Evolutionary conservation across 148 eudicot species (phyloP).

Genomic region (Chenopodium suecicum): DNA sequence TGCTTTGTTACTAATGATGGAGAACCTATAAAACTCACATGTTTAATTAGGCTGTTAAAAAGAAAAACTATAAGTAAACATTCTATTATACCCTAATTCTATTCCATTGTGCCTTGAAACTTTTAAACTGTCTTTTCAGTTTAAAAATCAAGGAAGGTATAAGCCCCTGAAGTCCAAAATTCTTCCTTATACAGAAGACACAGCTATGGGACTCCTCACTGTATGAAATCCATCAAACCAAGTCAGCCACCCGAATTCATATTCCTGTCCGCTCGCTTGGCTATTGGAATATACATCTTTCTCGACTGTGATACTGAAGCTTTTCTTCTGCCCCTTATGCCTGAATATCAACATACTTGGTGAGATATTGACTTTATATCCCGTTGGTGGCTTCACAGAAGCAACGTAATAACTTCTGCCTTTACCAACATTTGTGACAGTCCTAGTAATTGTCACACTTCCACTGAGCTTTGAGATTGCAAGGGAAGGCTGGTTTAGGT

Average conservation of each 20-base stretch:
- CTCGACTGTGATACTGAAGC: conserved; percentile 53
- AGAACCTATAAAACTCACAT: background rate
- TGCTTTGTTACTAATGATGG: background rate
- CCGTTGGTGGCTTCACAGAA: conserved; percentile 50
- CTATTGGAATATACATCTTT: background rate
- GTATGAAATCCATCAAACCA: conserved; percentile 68
- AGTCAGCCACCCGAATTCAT: conserved; percentile 61
- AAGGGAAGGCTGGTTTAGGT: conserved; percentile 72
- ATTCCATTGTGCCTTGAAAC: background rate
- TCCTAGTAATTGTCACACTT: conserved; percentile 45
- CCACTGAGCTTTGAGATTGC: conserved; percentile 57
- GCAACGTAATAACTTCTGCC: conserved; percentile 46
- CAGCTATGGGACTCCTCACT: conserved; percentile 70
- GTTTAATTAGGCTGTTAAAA: background rate
- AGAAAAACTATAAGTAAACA: background rate
- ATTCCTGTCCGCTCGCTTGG: conserved; percentile 19
- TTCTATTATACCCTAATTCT: background rate
- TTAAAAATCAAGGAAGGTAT: background rate
- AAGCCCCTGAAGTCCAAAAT: background rate
- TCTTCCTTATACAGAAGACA: conserved; percentile 39
- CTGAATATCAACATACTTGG: conserved; percentile 52
- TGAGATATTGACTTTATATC: conserved; percentile 47
- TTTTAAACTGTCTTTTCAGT: conserved; percentile 3
- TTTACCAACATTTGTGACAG: conserved; percentile 63
- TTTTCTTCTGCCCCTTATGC: conserved; percentile 52